Conservation (phyloP, 2,329 filamentous ascomycete species). For the Cercospora sp. region DNA sequence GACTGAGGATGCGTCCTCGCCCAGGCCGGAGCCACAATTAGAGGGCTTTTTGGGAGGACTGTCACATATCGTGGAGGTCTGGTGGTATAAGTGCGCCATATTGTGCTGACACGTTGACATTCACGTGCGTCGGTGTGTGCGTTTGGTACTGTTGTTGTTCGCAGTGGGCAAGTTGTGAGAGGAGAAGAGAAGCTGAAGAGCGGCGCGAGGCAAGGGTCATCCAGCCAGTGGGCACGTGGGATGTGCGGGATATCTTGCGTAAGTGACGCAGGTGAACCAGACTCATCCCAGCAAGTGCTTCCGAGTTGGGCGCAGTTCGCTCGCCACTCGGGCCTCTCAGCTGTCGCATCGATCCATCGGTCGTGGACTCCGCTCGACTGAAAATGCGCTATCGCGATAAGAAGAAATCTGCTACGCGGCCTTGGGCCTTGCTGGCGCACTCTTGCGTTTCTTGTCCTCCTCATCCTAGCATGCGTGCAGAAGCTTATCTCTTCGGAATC, state of each 20-base stretch:
- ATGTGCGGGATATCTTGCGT: not conserved
- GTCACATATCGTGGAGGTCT: conserved; percentile 24
- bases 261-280: not conserved
- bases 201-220: not conserved
- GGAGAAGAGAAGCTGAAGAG: conserved; percentile 1
- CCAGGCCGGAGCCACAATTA: conserved; percentile 33
- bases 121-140: conserved; percentile 15
- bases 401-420: conserved; percentile 3
- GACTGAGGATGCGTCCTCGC: conserved; percentile 24
- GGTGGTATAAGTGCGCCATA: conserved; percentile 30
- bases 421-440: not conserved
- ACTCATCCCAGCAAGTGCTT: not conserved
- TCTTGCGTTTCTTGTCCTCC: not conserved
- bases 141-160: not conserved
- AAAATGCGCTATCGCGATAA: conserved; percentile 3
- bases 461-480: conserved; percentile 9
- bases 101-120: conserved; percentile 32
- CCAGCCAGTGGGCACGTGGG: not conserved
- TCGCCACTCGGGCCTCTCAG: conserved; percentile 2
- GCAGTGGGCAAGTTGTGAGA: not conserved
- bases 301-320: not conserved
- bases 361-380: not conserved
- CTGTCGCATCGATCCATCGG: not conserved
- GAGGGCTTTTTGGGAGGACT: conserved; percentile 28
- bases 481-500: conserved; percentile 12